Conservation (phyloP, 2,329 filamentous ascomycete genomes). For the Fusarium tricinctum region DNA sequence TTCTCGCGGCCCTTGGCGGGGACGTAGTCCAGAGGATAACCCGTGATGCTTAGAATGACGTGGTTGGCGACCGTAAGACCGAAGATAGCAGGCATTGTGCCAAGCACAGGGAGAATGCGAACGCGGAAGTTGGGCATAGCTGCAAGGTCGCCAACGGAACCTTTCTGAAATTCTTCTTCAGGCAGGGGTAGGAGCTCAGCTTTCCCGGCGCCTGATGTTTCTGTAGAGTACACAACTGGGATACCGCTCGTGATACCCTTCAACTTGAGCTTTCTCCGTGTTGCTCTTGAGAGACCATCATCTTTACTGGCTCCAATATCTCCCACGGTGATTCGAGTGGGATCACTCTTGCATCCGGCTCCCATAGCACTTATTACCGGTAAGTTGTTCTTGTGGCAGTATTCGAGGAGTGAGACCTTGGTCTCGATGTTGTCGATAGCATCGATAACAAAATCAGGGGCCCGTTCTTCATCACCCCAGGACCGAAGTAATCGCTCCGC, state of each 20-base stretch:
- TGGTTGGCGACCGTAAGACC: slow-evolving; percentile 94
- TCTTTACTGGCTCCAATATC: slow-evolving; percentile 92
- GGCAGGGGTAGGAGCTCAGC: slow-evolving; percentile 88
- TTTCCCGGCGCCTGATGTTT: slow-evolving; percentile 91
- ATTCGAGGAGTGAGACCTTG: slow-evolving; percentile 90
- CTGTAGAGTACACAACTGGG: slow-evolving; percentile 91
- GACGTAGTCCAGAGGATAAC: slow-evolving; percentile 89
- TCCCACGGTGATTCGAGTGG: slow-evolving; percentile 87
- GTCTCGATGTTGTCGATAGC: slow-evolving; percentile 99
- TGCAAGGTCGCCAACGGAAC: slow-evolving; percentile 86
- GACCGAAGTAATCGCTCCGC: slow-evolving; percentile 76
- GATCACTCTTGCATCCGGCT: slow-evolving; percentile 91
- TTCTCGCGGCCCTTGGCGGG: slow-evolving; percentile 87
- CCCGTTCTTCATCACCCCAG: slow-evolving; percentile 72
- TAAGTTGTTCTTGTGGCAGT: slow-evolving; percentile 83
- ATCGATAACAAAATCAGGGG: slow-evolving; percentile 91
- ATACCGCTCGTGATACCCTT: slow-evolving; percentile 87
- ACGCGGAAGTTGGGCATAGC: slow-evolving; percentile 94
- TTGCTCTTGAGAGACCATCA: slow-evolving; percentile 88
- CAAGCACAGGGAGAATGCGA: slow-evolving; percentile 92
- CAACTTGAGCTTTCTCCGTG: slow-evolving; percentile 81
- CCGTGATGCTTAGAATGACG: slow-evolving; percentile 83
- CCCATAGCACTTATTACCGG: slow-evolving; percentile 96
- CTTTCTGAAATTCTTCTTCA: slow-evolving; percentile 90
- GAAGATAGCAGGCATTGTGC: slow-evolving; percentile 98